Percentiles rank a stretch among this genome's conserved stretches.
Evolutionary conservation across 2,329 filamentous ascomycete species (phyloP).

Genomic region (Ceratocystiopsis minuta): DNA sequence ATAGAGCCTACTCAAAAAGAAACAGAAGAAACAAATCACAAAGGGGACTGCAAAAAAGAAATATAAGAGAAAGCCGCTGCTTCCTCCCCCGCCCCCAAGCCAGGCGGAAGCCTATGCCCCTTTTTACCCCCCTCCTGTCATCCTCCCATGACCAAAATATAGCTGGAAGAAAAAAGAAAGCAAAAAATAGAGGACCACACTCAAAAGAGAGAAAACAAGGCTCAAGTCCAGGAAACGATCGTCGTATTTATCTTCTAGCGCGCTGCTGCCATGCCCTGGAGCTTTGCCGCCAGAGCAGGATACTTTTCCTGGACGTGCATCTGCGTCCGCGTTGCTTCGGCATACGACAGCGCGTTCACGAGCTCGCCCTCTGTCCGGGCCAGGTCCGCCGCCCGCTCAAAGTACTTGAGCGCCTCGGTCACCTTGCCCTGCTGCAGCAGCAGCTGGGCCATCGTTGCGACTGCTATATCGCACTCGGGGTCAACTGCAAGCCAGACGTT

Average conservation of each 20-base stretch:
- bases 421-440: slow-evolving; percentile 97
- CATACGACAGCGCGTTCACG: slow-evolving; percentile 89
- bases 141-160: no score
- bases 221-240: background rate
- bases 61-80: no score
- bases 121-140: no score
- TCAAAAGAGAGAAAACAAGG: background rate
- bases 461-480: slow-evolving; percentile 94
- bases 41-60: no score
- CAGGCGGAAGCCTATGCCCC: no score
- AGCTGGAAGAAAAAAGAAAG: background rate
- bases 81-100: no score
- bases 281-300: slow-evolving; percentile 56
- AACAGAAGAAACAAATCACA: no score
- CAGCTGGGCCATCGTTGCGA: slow-evolving; percentile 95
- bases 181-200: background rate
- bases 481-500: slow-evolving; percentile 44
- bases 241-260: slow-evolving; percentile 10
- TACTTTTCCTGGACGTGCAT: slow-evolving; percentile 82
- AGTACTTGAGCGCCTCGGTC: slow-evolving; percentile 85
- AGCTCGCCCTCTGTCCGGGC: slow-evolving; percentile 90
- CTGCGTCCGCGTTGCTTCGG: slow-evolving; percentile 90
- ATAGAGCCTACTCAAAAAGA: no score
- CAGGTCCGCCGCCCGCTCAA: slow-evolving; percentile 87
- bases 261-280: slow-evolving; percentile 35